Evolutionary conservation across 2,329 filamentous ascomycete species (phyloP), one percentile per base, ranked within the genome.

Genomic region (Venturia pyrina): DNA sequence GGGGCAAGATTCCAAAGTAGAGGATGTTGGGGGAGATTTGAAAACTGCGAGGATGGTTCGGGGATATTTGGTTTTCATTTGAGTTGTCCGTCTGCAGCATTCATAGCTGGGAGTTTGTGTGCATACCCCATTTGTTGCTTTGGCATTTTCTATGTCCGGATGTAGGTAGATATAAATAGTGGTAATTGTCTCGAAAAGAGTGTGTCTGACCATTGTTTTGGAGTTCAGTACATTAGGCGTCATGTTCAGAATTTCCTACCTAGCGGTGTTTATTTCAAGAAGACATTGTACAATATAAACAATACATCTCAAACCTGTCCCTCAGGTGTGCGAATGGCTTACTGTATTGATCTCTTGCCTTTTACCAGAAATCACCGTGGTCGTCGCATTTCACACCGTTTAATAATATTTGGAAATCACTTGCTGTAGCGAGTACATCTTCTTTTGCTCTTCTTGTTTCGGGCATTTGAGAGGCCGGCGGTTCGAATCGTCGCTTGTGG

Each of bases 291-390:
- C 43, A 46, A 21, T n/a, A 50, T n/a, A 24, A 50, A 50, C 17
- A 46, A n/a, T 46, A n/a, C 3, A n/a, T n/a, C 5, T 5, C 13
- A 46, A 3, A 17, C 8, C n/a, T n/a, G n/a, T 13, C 6, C 46
- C 10, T 21, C 8, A 60, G 57, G 28, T 43, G 57, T 60, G 57
- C 32, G 32, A 60, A 60, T n/a, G 57, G 17, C 57, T 60, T 60
- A 80, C 82, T 74, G 85, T 87, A 88, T 85, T 85, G 85, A 87
- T 85, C 85, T 87, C 85, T 88, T 88, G 85, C 85, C 85, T 87
- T 89, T 89, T 89, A 88, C 86, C 86, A 89, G 86, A 88, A 87
- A 86, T 87, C 85, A 85, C 86, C 86, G 85, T 87, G 85, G 85
- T 76, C 78, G 79, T 80, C 81, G 80, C 82, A 83, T 77, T 37